A percentile compares a stretch with the other conserved stretches of the same genome.
These are phyloP conservation scores for Porcisia deanei DNA, from an alignment of 208 protist genomes.

Conservation along the genomic window DNA sequence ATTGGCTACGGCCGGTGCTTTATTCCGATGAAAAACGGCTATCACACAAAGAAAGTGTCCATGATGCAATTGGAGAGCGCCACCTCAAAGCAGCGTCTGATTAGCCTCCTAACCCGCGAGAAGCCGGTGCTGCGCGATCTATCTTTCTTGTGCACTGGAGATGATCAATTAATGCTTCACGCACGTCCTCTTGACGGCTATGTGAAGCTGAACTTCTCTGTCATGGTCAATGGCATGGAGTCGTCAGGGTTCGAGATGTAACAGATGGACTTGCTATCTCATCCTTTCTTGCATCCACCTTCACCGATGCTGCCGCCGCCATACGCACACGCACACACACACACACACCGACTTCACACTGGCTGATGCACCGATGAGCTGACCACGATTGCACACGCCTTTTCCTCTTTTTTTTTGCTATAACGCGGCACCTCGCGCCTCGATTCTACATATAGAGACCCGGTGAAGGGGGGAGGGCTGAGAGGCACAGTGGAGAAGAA, in stretches of 20 bases:
- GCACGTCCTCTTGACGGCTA: constrained; percentile 61
- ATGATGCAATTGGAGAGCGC: constrained; percentile 79
- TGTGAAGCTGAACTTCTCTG: constrained; percentile 67
- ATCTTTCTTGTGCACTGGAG: constrained; percentile 75
- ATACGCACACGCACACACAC: constrained; percentile 2
- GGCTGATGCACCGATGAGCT: not conserved
- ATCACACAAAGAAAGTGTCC: constrained; percentile 49
- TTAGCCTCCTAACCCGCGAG: constrained; percentile 56
- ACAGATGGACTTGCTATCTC: not conserved
- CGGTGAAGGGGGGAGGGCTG: not conserved
- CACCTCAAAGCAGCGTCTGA: constrained; percentile 66
- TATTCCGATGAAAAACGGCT: constrained; percentile 71
- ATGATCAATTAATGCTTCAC: constrained; percentile 77
- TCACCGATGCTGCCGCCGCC: not conserved
- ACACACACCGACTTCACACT: not conserved
- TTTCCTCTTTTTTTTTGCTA: constrained; percentile 6
- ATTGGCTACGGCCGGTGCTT: constrained; percentile 84
- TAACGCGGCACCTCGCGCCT: not conserved
- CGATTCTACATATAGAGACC: not conserved
- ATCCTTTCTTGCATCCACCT: not conserved
- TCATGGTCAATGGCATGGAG: constrained; percentile 75
- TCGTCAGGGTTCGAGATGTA: constrained; percentile 70
- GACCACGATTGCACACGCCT: not conserved
- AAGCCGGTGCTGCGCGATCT: constrained; percentile 74
- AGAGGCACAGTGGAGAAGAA: not conserved